Conservation (phyloP, 331 rosid species). For the Ulmus americana region DNA sequence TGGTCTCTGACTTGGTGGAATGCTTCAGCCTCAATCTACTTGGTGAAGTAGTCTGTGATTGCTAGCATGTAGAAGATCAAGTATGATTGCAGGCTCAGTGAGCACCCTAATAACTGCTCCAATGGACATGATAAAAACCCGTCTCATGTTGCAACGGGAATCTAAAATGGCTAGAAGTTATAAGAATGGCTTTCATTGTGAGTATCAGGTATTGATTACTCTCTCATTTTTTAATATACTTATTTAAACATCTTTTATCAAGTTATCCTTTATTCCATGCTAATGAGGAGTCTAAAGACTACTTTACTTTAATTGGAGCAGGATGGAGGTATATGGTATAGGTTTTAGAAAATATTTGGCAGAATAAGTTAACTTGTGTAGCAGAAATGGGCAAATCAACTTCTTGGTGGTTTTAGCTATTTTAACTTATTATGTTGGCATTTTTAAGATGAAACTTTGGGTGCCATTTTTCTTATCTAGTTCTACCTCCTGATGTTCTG, state of each 20-base stretch:
- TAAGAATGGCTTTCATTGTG: conserved; percentile 76
- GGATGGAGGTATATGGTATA: neutral
- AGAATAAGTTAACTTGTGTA: neutral
- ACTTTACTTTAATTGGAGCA: neutral
- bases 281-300: too few species aligned
- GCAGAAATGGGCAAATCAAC: neutral
- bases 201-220: conserved; percentile 50
- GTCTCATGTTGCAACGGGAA: conserved; percentile 87
- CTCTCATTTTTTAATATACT: neutral
- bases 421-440: neutral
- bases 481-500: too few species aligned
- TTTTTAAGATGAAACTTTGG: neutral
- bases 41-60: too few species aligned
- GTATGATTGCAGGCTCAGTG: conserved; percentile 61
- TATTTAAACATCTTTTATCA: neutral
- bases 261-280: neutral
- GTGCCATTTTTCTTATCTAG: too few species aligned
- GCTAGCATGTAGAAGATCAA: too few species aligned
- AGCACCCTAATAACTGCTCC: conserved; percentile 86
- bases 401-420: neutral
- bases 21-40: too few species aligned
- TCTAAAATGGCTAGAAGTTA: conserved; percentile 45
- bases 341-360: neutral
- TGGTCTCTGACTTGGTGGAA: too few species aligned
- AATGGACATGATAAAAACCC: conserved; percentile 87